A percentile compares a stretch with the other conserved stretches of the same genome.
Conservation (phyloP, 2,329 filamentous ascomycete genomes). For the Fusarium algeriense region DNA sequence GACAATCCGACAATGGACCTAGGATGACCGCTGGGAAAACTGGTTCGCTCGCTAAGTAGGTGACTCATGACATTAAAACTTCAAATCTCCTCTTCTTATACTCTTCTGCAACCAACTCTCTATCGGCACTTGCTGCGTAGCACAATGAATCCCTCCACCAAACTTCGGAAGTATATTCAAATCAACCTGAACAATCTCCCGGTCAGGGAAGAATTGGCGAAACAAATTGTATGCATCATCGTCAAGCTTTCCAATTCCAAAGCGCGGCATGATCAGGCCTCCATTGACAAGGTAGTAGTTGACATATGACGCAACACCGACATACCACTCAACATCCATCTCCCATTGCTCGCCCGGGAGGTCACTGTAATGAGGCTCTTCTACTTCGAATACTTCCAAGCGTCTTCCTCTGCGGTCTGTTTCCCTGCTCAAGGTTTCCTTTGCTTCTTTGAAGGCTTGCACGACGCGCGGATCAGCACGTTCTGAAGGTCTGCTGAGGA, state of each 20-base stretch:
- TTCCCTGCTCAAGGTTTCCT: slow-evolving; percentile 21
- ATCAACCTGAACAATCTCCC: slow-evolving; percentile 34
- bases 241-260: slow-evolving; percentile 44
- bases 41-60: neutral
- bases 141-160: slow-evolving; percentile 48
- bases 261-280: slow-evolving; percentile 47
- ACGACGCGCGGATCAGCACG: slow-evolving; percentile 7
- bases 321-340: neutral
- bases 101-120: neutral
- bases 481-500: slow-evolving; percentile 40
- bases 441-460: slow-evolving; percentile 43
- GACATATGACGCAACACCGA: slow-evolving; percentile 35
- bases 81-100: neutral
- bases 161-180: slow-evolving; percentile 21
- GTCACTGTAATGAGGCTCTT: slow-evolving; percentile 37
- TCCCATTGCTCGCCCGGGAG: neutral
- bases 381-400: slow-evolving; percentile 42
- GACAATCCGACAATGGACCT: no score
- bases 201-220: slow-evolving; percentile 11
- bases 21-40: neutral
- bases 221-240: slow-evolving; percentile 37
- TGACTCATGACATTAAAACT: neutral
- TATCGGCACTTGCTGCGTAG: slow-evolving; percentile 45
- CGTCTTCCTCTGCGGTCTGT: slow-evolving; percentile 41
- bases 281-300: slow-evolving; percentile 49